Base-by-base conservation (phyloP, 306 rosid species). In the Begonia peltatifolia region DNA sequence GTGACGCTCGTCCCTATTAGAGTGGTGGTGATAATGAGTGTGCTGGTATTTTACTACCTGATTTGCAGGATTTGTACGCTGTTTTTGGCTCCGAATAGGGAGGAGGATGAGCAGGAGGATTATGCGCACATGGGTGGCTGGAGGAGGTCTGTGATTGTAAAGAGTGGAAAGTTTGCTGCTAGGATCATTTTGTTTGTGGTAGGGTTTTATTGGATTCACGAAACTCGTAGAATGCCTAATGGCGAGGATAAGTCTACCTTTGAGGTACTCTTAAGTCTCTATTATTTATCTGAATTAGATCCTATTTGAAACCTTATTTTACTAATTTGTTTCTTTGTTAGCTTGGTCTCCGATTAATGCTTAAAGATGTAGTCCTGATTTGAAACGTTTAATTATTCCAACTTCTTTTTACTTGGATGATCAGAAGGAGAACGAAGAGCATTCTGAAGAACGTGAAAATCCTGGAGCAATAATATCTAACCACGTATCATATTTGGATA, bases 171-270 rank as follows among this genome's bases (percentile, higher is more conserved):
- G 58, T 68, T 63, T 4, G 66, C 81, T n/a, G 83, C 99, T 10
- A 83, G 99, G 57, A n/a, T n/a, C 50, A 50, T 92, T 79, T 82
- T 92, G 25, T 79, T 81, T 57, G 30, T 77, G 56, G 58, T 92
- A n/a, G 99, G 96, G 36, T 92, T 92, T 66, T 92, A 83, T 81
- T 83, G 99, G 99, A 86, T 92, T 64, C 38, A 58, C 35, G 81
- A 74, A 52, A 64, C 67, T 0, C 50, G 63, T 61, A 67, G 60
- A 18, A 49, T 64, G 63, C 62, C 73, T 0, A 22, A 23, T 51
- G 8, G 48, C 10, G 59, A 25, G 12, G 59, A 72, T 22, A 74
- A 62, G 51, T 42, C 63, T 9, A n/a, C 67, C 53, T 6, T 64
- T 42, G 68, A 80, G 79, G 87, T 87, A 58, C 38, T 30, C 38